Evolutionary conservation across 176 grass and related monocot species (phyloP), one percentile per base, ranked within the genome.

Genomic region (Carex littledalei): DNA sequence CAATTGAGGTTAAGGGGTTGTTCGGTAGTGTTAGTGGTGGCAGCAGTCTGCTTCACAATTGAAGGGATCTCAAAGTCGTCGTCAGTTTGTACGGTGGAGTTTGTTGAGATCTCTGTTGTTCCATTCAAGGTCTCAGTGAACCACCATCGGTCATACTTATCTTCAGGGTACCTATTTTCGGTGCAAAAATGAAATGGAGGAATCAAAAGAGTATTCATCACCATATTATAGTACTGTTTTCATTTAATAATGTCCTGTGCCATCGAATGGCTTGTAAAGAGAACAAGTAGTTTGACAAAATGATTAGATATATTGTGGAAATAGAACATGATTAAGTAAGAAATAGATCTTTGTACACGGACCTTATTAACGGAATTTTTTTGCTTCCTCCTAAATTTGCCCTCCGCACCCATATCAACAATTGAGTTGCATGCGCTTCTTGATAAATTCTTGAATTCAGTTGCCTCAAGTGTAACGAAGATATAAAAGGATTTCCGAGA

Each of bases 121-220:
- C 62, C 70, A n/a, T 84, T 54, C 2, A 60, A 47, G 2, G 6
- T 75, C 72, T 81, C 79, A 2, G 47, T 69, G 0, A 16, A 50
- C 89, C 92, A 94, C 14, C 84, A 66, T 5, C 91, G 81, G 56
- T 93, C 91, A 77, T 86, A 85, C 43, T 41, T 15, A 84, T 93
- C 91, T 2, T 62, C 3, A 1, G 91, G 91, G 45, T 88, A 88
- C 84, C 88, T 90, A 67, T 62, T 49, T 32, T 86, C 60, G 20
- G 45, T 49, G 45, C 8, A 49, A 49, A 49, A 9, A 45, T 0
- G 0, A 1, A 45, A 8, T 10, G 45, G 0, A 10, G 7, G 8
- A 49, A 10, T 10, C 0, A 16, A 50, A 3, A 34, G 15, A 49
- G 9, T 12, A 18, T 58, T 15, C 1, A 20, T 45, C 14, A 15